Conservation (phyloP, 345 rosid genomes). For the Psidium guajava region DNA sequence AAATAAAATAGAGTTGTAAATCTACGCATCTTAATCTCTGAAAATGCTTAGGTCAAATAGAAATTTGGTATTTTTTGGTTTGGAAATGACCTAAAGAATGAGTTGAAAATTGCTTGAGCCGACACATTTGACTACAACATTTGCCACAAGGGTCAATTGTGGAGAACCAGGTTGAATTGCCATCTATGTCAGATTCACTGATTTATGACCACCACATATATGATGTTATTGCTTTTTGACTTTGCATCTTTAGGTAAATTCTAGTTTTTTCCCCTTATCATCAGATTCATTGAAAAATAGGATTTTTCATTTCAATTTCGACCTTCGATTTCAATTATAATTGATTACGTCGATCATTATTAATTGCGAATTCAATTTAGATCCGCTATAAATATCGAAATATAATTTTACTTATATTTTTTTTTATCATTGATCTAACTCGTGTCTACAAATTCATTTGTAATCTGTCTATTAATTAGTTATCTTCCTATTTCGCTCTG, state of each 20-base stretch:
- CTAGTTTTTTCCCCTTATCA: neutral
- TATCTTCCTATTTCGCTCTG: too few species aligned
- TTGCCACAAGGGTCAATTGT: neutral
- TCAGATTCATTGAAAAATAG: neutral
- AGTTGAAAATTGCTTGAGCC: neutral
- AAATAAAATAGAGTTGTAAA: neutral
- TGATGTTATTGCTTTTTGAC: neutral
- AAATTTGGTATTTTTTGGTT: neutral
- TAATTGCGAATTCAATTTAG: rapidly evolving
- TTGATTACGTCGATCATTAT: neutral
- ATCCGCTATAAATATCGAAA: neutral
- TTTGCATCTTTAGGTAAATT: neutral
- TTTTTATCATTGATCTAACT: too few species aligned
- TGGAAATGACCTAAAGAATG: neutral
- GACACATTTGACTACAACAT: neutral
- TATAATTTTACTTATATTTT: neutral
- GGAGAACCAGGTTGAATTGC: neutral
- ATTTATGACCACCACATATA: neutral
- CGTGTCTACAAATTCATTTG: too few species aligned
- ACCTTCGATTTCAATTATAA: neutral
- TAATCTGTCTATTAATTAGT: too few species aligned
- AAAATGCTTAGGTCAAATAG: neutral
- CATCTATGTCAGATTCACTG: neutral
- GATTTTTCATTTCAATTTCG: neutral
- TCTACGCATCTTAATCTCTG: neutral